Conservation (phyloP, 805 yeast species). For the Ogataea henricii region DNA sequence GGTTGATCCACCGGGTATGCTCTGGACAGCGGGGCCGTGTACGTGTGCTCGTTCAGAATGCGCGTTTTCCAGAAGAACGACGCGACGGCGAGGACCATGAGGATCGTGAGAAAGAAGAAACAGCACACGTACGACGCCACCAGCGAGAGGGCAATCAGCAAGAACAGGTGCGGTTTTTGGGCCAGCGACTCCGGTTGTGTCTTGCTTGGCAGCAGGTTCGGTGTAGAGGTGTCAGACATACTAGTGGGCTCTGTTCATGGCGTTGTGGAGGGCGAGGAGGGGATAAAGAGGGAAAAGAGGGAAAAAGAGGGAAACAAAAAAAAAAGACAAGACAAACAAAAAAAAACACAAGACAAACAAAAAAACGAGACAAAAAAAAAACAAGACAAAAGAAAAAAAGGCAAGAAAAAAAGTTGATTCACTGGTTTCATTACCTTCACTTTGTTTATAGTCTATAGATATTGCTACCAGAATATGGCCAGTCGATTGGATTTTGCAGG, state of each 20-base stretch:
- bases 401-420: too few species aligned
- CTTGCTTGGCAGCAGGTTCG: slow-evolving; percentile 14
- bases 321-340: background rate
- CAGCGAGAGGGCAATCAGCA: slow-evolving; percentile 9
- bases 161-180: slow-evolving; percentile 13
- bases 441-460: too few species aligned
- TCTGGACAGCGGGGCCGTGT: slow-evolving; percentile 5
- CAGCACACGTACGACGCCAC: slow-evolving; percentile 24
- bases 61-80: slow-evolving; percentile 17
- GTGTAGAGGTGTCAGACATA: slow-evolving; percentile 9
- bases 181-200: slow-evolving; percentile 13
- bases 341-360: background rate
- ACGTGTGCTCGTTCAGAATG: slow-evolving; percentile 13
- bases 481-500: slow-evolving; percentile 11
- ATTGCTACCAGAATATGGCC: background rate
- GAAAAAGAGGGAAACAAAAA: background rate
- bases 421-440: too few species aligned
- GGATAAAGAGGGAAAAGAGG: background rate
- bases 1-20: slow-evolving; percentile 37
- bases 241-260: background rate
- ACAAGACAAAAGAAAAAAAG: background rate
- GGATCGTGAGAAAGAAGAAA: slow-evolving; percentile 26
- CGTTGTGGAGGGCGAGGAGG: background rate
- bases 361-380: background rate
- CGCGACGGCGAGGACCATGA: slow-evolving; percentile 29